A percentile compares a stretch with the other conserved stretches of the same genome.
Conservation (phyloP, 345 rosid species). For the Melaleuca alternifolia region DNA sequence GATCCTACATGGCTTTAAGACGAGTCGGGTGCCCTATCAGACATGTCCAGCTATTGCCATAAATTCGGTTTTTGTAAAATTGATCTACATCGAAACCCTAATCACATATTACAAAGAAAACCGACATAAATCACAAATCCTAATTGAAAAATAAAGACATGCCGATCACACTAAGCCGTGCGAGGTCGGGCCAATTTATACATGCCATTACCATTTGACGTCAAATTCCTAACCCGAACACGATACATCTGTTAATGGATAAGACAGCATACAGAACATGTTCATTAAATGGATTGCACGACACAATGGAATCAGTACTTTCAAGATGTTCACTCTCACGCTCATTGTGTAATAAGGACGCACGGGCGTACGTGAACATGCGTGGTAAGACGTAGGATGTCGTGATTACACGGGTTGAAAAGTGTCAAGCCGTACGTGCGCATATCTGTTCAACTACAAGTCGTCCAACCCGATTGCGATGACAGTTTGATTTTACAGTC, state of each 20-base stretch:
- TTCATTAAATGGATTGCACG: neutral
- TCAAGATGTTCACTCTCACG: too few relatives aligned
- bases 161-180: neutral
- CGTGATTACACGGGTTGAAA: neutral
- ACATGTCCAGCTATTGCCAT: neutral
- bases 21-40: too few relatives aligned
- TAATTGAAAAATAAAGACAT: neutral
- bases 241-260: neutral
- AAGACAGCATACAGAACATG: neutral
- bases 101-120: neutral
- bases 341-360: too few relatives aligned
- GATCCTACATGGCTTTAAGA: too few relatives aligned
- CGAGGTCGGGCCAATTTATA: neutral
- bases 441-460: neutral
- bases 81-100: neutral
- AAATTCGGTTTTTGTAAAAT: too few relatives aligned
- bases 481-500: neutral
- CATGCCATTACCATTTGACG: neutral
- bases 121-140: neutral
- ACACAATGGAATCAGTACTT: neutral
- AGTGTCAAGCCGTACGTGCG: rapidly evolving
- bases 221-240: neutral
- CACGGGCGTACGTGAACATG: neutral
- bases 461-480: neutral
- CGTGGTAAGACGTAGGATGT: neutral